phyloP scores from a whole-genome alignment of 2,329 filamentous ascomycete genomes.

The Colletotrichum paranaense region DNA sequence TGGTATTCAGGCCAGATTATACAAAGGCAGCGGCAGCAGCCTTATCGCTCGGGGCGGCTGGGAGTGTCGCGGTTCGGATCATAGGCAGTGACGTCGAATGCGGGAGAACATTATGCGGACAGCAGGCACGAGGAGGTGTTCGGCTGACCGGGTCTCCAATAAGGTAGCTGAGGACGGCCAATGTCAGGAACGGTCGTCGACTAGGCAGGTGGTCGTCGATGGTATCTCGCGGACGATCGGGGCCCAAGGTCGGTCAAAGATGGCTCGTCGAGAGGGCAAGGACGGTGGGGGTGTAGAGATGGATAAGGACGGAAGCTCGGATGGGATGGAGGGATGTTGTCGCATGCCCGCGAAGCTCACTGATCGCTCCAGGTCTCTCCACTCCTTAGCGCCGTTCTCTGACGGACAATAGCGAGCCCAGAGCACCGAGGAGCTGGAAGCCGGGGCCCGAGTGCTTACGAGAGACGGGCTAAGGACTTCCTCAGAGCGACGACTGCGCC shows the following conservation, averaged over 20 bases:
- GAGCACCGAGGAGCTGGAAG: not conserved
- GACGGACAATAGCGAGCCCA: not conserved
- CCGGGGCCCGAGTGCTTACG: not conserved
- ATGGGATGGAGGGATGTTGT: constrained; percentile 9
- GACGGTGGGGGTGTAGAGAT: not conserved
- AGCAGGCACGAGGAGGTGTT: not conserved
- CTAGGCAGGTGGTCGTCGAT: not conserved
- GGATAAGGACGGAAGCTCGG: constrained; percentile 15
- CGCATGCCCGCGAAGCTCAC: constrained; percentile 2
- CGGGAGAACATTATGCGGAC: constrained; percentile 21
- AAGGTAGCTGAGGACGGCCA: not conserved
- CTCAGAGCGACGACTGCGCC: not conserved
- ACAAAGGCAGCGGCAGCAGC: not conserved
- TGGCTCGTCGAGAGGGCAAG: not conserved
- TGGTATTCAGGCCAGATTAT: not conserved
- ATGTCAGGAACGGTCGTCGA: not conserved
- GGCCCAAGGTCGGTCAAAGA: not conserved
- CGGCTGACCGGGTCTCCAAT: not conserved
- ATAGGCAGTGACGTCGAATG: constrained; percentile 15
- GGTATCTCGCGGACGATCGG: not conserved
- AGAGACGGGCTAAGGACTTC: not conserved
- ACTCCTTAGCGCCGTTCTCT: not conserved
- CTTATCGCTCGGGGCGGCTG: constrained; percentile 32
- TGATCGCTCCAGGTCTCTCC: not conserved
- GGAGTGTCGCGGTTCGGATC: constrained; percentile 22